Evolutionary conservation across 129 eudicot species (phyloP), one percentile per base, ranked within the genome.

Genomic region (Tanacetum coccineum): DNA sequence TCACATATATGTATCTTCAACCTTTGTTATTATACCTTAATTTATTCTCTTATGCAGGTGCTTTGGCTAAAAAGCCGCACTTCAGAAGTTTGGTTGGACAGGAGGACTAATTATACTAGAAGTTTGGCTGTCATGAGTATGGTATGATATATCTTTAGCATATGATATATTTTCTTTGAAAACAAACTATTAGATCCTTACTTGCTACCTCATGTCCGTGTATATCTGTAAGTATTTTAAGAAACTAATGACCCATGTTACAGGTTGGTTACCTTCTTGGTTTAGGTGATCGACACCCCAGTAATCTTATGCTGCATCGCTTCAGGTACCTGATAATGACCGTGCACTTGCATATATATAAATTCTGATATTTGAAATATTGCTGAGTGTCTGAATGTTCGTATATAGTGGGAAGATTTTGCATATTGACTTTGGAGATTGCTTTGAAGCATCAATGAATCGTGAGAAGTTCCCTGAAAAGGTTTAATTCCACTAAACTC

Each of bases 121-220:
- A 94, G 99, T 78, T 87, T 94, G 82, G 99, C 99, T 53, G 99
- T 94, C 66, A 94, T 94, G 99, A 94, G 99, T 81, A 94, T 94
- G 99, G 99, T 94, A 87, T 42, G 70, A 62, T 58, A 28, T 54
- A 6, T 73, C n/a, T 25, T 63, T 15, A 39, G 18, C 20, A 40
- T 62, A 4, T 14, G 15, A 50, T 9, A 25, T 20, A 19, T 72
- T 51, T 19, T 14, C 17, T 47, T 22, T 22, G 25, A 22, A 28
- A 12, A 10, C 25, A 12, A n/a, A 11, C 17, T n/a, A 25, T 50
- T 51, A 7, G 19, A 67, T 15, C 32, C 30, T 19, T 14, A 6
- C 14, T 48, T 30, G 6, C 11, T 13, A 49, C 3, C 21, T 26
- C 32, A 14, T 47, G 3, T 65, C 14, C 45, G 2, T 66, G 46